Conservation (phyloP, 345 rosid species). For the Combretum micranthum region DNA sequence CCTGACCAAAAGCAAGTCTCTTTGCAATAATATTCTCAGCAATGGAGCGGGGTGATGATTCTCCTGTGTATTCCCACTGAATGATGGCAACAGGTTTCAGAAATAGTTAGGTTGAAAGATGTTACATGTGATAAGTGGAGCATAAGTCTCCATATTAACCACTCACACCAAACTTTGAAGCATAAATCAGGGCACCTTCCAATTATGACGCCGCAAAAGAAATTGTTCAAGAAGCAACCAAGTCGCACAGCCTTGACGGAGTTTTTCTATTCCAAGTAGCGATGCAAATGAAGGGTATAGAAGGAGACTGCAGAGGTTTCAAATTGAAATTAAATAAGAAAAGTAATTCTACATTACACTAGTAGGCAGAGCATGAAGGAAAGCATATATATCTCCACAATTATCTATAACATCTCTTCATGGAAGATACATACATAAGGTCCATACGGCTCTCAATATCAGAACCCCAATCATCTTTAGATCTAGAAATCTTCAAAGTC, state of each 20-base stretch:
- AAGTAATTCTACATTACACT: slow-evolving; percentile 1
- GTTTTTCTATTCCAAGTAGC: slow-evolving; percentile 90
- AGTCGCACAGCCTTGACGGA: slow-evolving; percentile 86
- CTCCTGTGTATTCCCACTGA: slow-evolving; percentile 92
- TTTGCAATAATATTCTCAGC: slow-evolving; percentile 32
- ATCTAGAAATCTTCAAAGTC: slow-evolving; percentile 34
- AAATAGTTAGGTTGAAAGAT: no score
- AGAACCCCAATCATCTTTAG: slow-evolving; percentile 42
- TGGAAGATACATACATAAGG: slow-evolving; percentile 68
- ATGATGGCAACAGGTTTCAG: slow-evolving; percentile 20
- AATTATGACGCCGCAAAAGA: slow-evolving; percentile 71
- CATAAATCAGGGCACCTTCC: slow-evolving; percentile 61
- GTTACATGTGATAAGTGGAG: no score
- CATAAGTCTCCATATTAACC: neutral
- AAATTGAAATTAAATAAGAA: neutral
- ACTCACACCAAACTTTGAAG: neutral
- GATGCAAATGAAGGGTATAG: slow-evolving; percentile 86
- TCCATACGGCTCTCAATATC: slow-evolving; percentile 77
- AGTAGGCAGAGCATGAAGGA: slow-evolving; percentile 3
- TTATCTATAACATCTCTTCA: no score
- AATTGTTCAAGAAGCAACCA: slow-evolving; percentile 96
- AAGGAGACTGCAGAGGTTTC: slow-evolving; percentile 52
- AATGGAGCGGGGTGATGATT: slow-evolving; percentile 44
- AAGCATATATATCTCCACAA: neutral
- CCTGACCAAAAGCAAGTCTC: slow-evolving; percentile 35